Evolutionary conservation across 441 rosid species (phyloP).

Genomic region (Pelargonium exstipulatum): DNA sequence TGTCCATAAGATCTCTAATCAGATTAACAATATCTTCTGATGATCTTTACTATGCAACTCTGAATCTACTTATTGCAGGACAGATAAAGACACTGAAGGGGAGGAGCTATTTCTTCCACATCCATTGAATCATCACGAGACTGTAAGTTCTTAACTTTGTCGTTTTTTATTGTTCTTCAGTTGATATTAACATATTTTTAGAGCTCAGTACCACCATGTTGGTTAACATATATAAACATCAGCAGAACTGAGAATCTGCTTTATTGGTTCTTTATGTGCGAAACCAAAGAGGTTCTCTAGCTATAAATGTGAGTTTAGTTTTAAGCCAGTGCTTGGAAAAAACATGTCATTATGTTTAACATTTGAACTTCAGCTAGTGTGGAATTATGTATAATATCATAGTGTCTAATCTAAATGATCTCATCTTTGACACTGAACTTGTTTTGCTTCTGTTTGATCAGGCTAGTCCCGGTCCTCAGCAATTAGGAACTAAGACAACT

Average conservation of each 20-base stretch:
- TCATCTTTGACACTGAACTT: conserved; percentile 7
- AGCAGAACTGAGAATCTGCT: not conserved
- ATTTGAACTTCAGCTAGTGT: no score
- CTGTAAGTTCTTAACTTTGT: conserved; percentile 24
- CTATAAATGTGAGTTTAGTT: no score
- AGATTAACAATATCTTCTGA: not conserved
- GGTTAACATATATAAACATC: not conserved
- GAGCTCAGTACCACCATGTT: not conserved
- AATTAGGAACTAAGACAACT: conserved; percentile 22
- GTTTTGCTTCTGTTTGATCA: conserved; percentile 19
- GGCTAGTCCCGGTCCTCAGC: conserved; percentile 25
- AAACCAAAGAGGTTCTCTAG: not conserved
- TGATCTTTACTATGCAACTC: not conserved
- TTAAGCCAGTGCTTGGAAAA: no score
- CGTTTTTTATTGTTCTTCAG: not conserved
- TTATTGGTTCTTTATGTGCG: not conserved
- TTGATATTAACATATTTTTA: not conserved
- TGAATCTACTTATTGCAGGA: conserved; percentile 31
- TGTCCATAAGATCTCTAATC: not conserved
- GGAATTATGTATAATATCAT: not conserved
- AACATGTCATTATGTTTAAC: no score
- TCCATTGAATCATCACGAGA: conserved; percentile 18
- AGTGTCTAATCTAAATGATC: not conserved
- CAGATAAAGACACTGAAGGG: conserved; percentile 44
- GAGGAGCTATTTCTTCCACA: conserved; percentile 41